Percentiles rank a stretch among this genome's conserved stretches.
phyloP scores from a whole-genome alignment of 2,329 filamentous ascomycete genomes.

The Fusarium pseudonygamai region DNA sequence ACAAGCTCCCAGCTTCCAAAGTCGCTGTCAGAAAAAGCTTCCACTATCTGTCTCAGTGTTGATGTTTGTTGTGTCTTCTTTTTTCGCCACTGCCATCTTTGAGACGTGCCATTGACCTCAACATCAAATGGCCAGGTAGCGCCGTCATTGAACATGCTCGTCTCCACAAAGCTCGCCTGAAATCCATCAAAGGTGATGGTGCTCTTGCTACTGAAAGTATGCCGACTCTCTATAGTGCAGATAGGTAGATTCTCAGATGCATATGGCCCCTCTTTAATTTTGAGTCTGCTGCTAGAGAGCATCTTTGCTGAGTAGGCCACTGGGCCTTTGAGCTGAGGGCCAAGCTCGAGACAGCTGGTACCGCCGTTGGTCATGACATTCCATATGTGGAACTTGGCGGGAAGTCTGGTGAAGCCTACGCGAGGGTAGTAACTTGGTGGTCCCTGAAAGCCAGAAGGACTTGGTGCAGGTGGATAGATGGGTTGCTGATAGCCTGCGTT shows the following conservation, averaged over 20 bases:
- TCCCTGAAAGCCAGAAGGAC: not conserved
- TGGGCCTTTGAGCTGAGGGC: not conserved
- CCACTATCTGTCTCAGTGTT: not conserved
- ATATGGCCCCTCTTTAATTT: not conserved
- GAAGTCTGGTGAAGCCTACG: not conserved
- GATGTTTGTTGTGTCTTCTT: not conserved
- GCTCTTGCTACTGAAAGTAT: not conserved
- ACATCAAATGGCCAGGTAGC: constrained; percentile 3
- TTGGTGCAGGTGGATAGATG: not conserved
- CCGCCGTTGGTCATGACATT: not conserved
- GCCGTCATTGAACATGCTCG: not conserved
- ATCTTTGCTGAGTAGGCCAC: constrained; percentile 3
- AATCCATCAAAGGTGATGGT: not conserved
- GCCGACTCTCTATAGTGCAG: not conserved
- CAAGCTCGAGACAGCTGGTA: not conserved
- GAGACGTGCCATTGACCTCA: not conserved
- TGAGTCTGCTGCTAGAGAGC: constrained; percentile 6
- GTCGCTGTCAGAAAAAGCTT: not conserved
- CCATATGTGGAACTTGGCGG: not conserved
- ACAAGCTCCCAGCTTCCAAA: constrained; percentile 3
- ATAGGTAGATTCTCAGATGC: not conserved
- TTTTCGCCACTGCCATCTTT: constrained; percentile 3
- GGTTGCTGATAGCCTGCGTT: not conserved
- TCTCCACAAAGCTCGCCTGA: not conserved
- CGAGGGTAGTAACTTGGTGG: not conserved